Evolutionary conservation across 495 filamentous ascomycete species (phyloP).

Genomic region (Trichoderma virens): DNA sequence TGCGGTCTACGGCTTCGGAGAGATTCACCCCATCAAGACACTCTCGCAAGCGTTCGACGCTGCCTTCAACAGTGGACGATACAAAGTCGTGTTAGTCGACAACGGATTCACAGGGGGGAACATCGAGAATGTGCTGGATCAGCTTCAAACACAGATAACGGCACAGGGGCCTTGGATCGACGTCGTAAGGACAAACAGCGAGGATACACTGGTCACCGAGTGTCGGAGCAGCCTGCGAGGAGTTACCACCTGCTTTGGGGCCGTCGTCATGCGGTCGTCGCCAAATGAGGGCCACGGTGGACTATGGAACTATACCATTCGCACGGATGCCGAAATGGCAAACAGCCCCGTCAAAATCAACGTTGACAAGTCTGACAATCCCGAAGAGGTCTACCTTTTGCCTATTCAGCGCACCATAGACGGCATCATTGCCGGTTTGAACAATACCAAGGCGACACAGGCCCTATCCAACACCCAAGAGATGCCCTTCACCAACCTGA

Average conservation of each 20-base stretch:
- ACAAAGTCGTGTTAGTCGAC: conserved; percentile 74
- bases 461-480: conserved; percentile 45
- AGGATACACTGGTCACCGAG: conserved; percentile 46
- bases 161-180: conserved; percentile 40
- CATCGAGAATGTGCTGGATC: conserved; percentile 62
- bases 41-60: conserved; percentile 50
- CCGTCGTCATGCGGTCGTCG: conserved; percentile 64
- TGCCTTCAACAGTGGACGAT: conserved; percentile 38
- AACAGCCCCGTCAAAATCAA: conserved; percentile 41
- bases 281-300: conserved; percentile 56
- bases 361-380: conserved; percentile 51
- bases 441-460: conserved; percentile 27
- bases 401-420: conserved; percentile 75
- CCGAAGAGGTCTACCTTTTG: conserved; percentile 63
- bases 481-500: conserved; percentile 66
- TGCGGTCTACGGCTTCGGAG: conserved; percentile 59
- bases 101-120: conserved; percentile 61
- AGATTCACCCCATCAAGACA: conserved; percentile 46
- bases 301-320: conserved; percentile 79
- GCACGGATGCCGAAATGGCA: conserved; percentile 59
- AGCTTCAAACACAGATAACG: conserved; percentile 43
- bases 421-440: conserved; percentile 51
- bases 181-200: conserved; percentile 42
- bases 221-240: conserved; percentile 65
- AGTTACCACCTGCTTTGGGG: conserved; percentile 65